phyloP scores from a whole-genome alignment of 164 flowering plant genomes.

The Santalum album region DNA sequence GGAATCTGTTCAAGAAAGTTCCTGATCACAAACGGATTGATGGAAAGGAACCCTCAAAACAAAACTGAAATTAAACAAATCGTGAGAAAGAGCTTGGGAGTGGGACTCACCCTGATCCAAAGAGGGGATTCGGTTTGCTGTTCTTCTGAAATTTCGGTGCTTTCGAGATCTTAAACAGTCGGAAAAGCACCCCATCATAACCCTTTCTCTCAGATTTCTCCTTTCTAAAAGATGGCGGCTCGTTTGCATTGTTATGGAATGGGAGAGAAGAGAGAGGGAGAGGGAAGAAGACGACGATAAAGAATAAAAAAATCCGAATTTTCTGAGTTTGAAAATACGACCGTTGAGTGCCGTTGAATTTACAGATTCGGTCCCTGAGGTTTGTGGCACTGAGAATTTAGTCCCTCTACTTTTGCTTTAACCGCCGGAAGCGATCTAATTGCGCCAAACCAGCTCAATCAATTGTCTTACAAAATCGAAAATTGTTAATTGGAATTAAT shows the following conservation, averaged over 20 bases:
- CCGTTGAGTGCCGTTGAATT: background rate
- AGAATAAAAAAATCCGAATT: background rate
- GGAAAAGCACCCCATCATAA: background rate
- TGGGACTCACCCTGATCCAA: background rate
- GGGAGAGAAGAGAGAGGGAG: background rate
- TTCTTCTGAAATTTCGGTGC: background rate
- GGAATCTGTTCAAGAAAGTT: background rate
- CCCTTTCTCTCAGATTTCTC: background rate
- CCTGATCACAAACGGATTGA: background rate
- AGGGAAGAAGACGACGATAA: background rate
- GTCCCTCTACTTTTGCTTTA: too few species aligned
- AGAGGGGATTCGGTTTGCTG: background rate
- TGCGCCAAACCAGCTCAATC: too few species aligned
- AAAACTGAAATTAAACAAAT: too few species aligned
- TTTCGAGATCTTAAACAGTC: background rate
- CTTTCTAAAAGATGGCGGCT: background rate
- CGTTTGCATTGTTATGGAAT: background rate
- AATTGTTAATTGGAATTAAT: too few species aligned
- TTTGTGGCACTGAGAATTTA: too few species aligned
- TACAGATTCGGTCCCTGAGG: too few species aligned
- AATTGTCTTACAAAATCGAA: too few species aligned
- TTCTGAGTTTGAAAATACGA: background rate
- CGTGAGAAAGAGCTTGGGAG: background rate
- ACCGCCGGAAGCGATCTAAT: too few species aligned
- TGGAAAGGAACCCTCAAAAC: too few species aligned